Evolutionary conservation across 2,329 filamentous ascomycete genomes (phyloP).

Genomic region (Colletotrichum liaoningense): DNA sequence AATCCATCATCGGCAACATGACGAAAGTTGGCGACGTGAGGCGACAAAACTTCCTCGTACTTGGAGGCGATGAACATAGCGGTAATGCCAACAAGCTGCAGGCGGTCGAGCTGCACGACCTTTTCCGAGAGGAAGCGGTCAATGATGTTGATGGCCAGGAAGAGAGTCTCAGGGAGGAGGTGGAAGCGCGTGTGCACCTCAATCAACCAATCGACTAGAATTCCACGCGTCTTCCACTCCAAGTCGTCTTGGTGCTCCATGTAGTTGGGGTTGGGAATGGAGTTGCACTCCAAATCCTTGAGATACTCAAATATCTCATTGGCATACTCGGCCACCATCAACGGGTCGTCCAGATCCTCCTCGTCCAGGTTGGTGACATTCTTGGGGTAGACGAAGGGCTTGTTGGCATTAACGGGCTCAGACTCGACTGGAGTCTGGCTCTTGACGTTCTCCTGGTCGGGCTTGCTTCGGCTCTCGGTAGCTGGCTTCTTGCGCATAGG

Average conservation of each 20-base stretch:
- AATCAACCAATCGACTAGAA: slow-evolving; percentile 97
- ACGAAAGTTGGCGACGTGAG: slow-evolving; percentile 96
- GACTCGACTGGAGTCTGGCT: slow-evolving; percentile 19
- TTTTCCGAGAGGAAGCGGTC: slow-evolving; percentile 97
- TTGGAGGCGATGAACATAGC: slow-evolving; percentile 99
- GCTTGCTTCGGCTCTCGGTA: slow-evolving; percentile 46
- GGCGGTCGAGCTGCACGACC: slow-evolving; percentile 93
- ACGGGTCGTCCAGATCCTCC: slow-evolving; percentile 91
- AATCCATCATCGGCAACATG: slow-evolving; percentile 98
- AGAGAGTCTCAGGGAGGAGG: slow-evolving; percentile 93
- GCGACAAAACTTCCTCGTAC: slow-evolving; percentile 97
- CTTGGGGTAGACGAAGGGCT: slow-evolving; percentile 30
- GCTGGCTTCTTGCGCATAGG: slow-evolving; percentile 75
- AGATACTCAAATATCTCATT: slow-evolving; percentile 98
- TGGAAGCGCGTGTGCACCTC: slow-evolving; percentile 98
- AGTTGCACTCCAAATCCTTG: slow-evolving; percentile 82
- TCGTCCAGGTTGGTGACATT: slow-evolving; percentile 77
- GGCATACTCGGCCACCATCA: slow-evolving; percentile 98
- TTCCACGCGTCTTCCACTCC: slow-evolving; percentile 98
- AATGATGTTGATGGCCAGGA: slow-evolving; percentile 97
- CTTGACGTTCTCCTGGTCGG: slow-evolving; percentile 35
- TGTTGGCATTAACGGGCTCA: slow-evolving; percentile 39
- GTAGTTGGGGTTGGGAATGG: slow-evolving; percentile 89
- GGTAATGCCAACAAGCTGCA: slow-evolving; percentile 96
- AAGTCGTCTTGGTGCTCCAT: slow-evolving; percentile 95